Base-by-base conservation (phyloP, 371 early-diverging fungal genomes). In the Mucor sp. region DNA sequence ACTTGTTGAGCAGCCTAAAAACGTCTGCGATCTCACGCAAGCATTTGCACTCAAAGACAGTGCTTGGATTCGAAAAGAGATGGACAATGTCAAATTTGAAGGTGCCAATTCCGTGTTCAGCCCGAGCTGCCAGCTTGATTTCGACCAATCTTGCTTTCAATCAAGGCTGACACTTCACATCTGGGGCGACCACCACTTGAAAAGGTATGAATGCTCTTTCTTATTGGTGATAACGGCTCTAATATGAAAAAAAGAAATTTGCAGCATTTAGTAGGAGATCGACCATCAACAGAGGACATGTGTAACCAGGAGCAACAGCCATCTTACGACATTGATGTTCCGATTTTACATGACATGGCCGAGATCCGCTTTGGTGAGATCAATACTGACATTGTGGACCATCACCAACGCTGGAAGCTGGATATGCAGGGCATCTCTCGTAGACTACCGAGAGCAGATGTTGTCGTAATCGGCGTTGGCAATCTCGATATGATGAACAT, bases 181-280 rank as follows among this genome's bases (percentile, higher is more conserved):
- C 6, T 78, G 77, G 79, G 81, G 75, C 30, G 77, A 81, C 37
- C 59, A 47, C 19, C 66, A 76, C 53, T 23, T 76, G 12, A 63
- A 56, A 62, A 70, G 76, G 76, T 76, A 72, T 41, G 6, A 6
- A 21, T 9, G 6, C 21, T 23, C 4, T 23, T 6, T 4, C 23
- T 48, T 1, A 25, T 27, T 2, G 3, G 17, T 27, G 14, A 15
- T 5, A 27, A 25, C 27, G 27, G 23, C 8, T 23, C 48, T 15
- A 39, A 35, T 25, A 41, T 47, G 62, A 64, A 55, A 27, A 19
- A 41, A 56, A 55, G 33, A 39, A 43, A 60, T 53, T 11, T 63
- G 21, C 33, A 62, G 30, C 47, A 27, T 30, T 48, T 48, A 30
- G 14, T 47, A 32, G 62, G 62, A 47, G 48, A 12, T 66, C 70